phyloP scores from a whole-genome alignment of 2,329 filamentous ascomycete genomes.

The Thermothelomyces thermophilus region DNA sequence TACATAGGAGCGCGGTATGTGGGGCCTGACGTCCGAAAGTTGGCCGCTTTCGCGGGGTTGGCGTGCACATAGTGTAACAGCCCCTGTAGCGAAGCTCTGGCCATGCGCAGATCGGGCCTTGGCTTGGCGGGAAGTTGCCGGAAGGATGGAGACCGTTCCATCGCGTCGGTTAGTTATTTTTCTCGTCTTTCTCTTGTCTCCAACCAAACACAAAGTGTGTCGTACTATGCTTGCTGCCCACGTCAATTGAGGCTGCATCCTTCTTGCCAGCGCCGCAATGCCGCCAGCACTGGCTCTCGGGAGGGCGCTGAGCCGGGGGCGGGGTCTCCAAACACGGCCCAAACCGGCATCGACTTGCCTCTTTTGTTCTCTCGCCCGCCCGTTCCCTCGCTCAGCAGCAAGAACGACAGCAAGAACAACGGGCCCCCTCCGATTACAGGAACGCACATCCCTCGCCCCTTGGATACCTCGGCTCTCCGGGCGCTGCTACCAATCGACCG shows the following conservation, averaged over 20 bases:
- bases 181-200: too few relatives aligned
- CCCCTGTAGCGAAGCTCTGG: constrained; percentile 12
- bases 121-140: constrained; percentile 13
- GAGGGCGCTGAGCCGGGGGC: constrained; percentile 21
- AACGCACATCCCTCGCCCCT: background rate
- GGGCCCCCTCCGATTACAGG: constrained; percentile 6
- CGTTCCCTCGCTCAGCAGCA: constrained; percentile 10
- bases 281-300: constrained; percentile 28
- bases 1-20: too few relatives aligned
- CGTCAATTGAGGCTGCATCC: constrained; percentile 1
- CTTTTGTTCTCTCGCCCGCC: constrained; percentile 28
- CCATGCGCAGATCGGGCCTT: background rate
- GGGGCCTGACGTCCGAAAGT: constrained; percentile 5
- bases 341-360: constrained; percentile 25
- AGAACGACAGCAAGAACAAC: constrained; percentile 2
- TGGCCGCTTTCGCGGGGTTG: background rate
- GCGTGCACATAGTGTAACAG: background rate
- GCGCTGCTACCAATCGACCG: constrained; percentile 24
- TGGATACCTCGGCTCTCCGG: constrained; percentile 5
- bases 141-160: background rate
- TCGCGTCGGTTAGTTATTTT: too few relatives aligned
- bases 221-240: background rate
- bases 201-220: too few relatives aligned
- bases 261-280: constrained; percentile 23
- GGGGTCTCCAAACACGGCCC: constrained; percentile 5